phyloP scores from a whole-genome alignment of 164 flowering plant species.

The Vitis labrusca region DNA sequence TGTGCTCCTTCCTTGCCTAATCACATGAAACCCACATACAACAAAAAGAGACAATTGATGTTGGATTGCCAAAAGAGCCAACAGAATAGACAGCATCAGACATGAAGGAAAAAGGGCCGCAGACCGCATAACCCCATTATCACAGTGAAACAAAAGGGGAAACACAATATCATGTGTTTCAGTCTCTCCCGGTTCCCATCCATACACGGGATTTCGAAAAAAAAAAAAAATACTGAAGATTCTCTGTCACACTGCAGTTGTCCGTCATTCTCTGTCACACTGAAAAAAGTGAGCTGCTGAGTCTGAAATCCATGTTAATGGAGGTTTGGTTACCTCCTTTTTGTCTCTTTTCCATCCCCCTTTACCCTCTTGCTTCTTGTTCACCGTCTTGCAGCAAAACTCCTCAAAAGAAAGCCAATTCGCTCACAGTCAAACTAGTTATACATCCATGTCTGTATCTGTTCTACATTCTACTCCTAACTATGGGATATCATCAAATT shows the following conservation, averaged over 20 bases:
- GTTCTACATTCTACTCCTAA: background rate
- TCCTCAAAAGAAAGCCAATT: constrained; percentile 4
- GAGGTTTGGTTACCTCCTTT: constrained; percentile 8
- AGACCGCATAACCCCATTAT: too few species aligned
- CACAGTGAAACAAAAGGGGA: too few species aligned
- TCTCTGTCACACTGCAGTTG: constrained; percentile 14
- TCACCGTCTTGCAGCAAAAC: background rate
- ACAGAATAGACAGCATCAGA: background rate
- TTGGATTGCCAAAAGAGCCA: constrained; percentile 11
- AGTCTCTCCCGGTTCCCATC: too few species aligned
- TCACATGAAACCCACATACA: constrained; percentile 28
- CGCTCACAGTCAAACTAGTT: background rate
- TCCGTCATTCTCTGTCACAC: constrained; percentile 14
- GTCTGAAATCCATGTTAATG: background rate
- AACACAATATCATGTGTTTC: too few species aligned
- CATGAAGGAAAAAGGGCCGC: background rate
- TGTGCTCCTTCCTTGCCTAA: background rate
- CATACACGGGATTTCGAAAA: too few species aligned
- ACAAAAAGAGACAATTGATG: constrained; percentile 12
- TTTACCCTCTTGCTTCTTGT: background rate
- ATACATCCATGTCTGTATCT: background rate
- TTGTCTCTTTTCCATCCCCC: background rate
- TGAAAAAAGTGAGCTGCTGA: background rate
- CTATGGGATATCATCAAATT: background rate
- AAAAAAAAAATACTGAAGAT: too few species aligned